A percentile compares a stretch with the other conserved stretches of the same genome.
phyloP scores from a whole-genome alignment of 192 early-diverging fungal species.

The Haplosporangium gracile region DNA sequence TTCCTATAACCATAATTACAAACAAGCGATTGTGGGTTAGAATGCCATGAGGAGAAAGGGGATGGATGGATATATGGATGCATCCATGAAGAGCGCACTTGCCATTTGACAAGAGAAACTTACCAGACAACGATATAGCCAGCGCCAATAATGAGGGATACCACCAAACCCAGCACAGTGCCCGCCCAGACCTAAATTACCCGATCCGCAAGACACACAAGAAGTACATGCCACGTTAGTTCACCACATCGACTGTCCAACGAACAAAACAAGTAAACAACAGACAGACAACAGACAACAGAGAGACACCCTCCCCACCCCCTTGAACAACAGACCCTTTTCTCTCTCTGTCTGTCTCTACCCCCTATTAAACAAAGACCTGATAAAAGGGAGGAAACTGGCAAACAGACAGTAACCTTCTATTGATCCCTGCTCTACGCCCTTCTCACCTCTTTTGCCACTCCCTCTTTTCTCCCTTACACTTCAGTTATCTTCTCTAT shows the following conservation, averaged over 20 bases:
- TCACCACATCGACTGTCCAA: background rate
- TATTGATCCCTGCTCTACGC: background rate
- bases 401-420: background rate
- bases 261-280: background rate
- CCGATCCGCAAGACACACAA: constrained; percentile 12
- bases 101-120: background rate
- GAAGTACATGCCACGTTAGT: background rate
- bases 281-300: background rate
- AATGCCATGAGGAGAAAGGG: too few relatives aligned
- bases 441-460: background rate
- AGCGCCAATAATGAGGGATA: constrained; percentile 79
- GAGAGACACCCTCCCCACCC: background rate
- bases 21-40: background rate
- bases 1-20: constrained; percentile 22
- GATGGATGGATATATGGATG: background rate
- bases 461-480: background rate
- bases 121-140: constrained; percentile 86
- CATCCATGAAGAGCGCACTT: background rate
- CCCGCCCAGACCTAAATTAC: constrained; percentile 81
- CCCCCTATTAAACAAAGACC: background rate
- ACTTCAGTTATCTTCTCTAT: background rate
- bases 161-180: constrained; percentile 69
- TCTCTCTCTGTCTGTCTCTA: background rate
- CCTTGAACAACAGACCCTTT: background rate
- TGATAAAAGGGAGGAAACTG: background rate